Evolutionary conservation across 169 alveolate species (phyloP), one percentile per base, ranked within the genome.

Genomic region (Theileria parva): DNA sequence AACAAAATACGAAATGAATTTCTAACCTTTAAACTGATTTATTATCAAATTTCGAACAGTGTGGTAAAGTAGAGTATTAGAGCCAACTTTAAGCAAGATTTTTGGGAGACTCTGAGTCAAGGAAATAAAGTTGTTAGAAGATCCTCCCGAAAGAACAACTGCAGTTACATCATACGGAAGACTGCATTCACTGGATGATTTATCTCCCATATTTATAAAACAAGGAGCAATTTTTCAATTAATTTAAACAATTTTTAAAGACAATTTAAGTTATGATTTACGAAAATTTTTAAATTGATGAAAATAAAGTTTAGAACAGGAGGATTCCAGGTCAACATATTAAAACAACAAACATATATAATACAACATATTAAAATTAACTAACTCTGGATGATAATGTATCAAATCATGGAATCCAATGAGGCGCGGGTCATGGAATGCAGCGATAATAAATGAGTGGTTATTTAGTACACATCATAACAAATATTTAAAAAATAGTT

Each of bases 91-190:
- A 28, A 83, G 9, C 69, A 83, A 30, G 48, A 80, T 72, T 77
- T 83, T 83, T 7, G 86, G 85, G 27, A 53, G 50, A 21, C 21
- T 63, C 39, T 48, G 48, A 7, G 84, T 53, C 12, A 83, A 76
- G 11, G 80, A 74, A n/a, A 28, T 11, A 25, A 83, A 66, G 60
- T 60, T 51, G 81, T 74, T 70, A 17, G 80, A 66, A 21, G 60
- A 66, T 5, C 78, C 83, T 2, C 80, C 89, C 0, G 89, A 72
- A 32, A 83, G 74, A 1, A 83, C 61, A 9, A 83, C 77, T 13
- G 81, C 86, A 30, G 85, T 77, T 15, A 83, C 67, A 23, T 25
- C 69, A 12, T 23, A 32, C 2, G 68, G 37, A 8, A 28, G 13
- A 30, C 48, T 8, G 13, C 17, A 60, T 9, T 13, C 37, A 28